These are phyloP conservation scores for Suhomyces sp. DNA, from an alignment of 805 yeast genomes.

Conservation along the genomic window DNA sequence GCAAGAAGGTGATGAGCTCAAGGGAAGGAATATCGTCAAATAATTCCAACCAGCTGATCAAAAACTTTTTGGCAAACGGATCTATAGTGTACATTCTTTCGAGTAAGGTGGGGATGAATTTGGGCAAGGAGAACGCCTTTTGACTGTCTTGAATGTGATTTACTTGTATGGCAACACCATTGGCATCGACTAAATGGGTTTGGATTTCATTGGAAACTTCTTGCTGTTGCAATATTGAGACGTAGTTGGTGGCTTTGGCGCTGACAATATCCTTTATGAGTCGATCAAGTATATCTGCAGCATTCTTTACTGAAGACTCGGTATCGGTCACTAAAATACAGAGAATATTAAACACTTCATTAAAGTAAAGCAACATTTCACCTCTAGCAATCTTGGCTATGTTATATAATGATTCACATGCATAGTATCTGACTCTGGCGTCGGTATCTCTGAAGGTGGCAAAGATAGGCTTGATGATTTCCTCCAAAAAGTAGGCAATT, in stretches of 20 bases:
- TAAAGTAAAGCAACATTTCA: constrained; percentile 85
- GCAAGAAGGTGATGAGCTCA: constrained; percentile 81
- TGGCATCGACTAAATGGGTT: constrained; percentile 48
- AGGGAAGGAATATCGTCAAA: constrained; percentile 90
- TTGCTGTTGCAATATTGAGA: constrained; percentile 61
- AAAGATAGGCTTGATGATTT: constrained; percentile 86
- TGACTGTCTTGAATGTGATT: constrained; percentile 58
- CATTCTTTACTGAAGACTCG: constrained; percentile 88
- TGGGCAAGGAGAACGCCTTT: constrained; percentile 76
- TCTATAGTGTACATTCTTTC: constrained; percentile 91
- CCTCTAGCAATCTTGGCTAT: constrained; percentile 97
- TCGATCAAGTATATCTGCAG: constrained; percentile 89
- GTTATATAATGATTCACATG: constrained; percentile 93
- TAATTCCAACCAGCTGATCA: constrained; percentile 92
- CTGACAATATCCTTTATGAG: constrained; percentile 91
- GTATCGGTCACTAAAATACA: constrained; percentile 88
- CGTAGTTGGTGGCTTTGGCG: constrained; percentile 87
- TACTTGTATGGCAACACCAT: constrained; percentile 59
- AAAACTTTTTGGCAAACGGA: constrained; percentile 86
- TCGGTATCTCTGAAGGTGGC: constrained; percentile 97
- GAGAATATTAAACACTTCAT: constrained; percentile 90
- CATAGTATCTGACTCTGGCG: constrained; percentile 94
- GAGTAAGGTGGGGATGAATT: constrained; percentile 85
- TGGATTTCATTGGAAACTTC: constrained; percentile 32
- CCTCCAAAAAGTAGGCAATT: constrained; percentile 78